Conservation (phyloP, 352 stramenopile genomes). For the Globisporangium echinulatum region DNA sequence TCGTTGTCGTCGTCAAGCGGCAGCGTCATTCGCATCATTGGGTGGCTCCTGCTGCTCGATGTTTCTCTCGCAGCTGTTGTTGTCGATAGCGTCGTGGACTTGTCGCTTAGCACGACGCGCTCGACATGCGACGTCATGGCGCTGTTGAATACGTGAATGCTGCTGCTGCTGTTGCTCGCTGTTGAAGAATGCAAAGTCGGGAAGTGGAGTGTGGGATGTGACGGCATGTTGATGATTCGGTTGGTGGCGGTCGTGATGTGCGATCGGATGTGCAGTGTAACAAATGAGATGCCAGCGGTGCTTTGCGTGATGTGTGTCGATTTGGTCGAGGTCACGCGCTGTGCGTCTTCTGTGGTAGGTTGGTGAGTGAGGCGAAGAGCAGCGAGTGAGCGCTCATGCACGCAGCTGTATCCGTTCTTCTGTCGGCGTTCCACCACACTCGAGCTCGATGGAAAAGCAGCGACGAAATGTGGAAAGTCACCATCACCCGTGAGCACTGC, state of each 20-base stretch:
- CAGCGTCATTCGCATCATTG: conserved; percentile 14
- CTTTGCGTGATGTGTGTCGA: too few relatives aligned
- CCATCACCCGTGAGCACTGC: too few relatives aligned
- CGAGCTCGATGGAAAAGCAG: too few relatives aligned
- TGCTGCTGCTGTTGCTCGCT: conserved; percentile 1
- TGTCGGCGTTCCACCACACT: not conserved
- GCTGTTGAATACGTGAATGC: too few relatives aligned
- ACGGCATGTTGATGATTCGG: conserved; percentile 7
- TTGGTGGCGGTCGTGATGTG: too few relatives aligned
- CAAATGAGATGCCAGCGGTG: too few relatives aligned
- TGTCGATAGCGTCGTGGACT: not conserved
- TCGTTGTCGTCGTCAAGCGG: conserved; percentile 8
- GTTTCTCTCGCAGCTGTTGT: not conserved
- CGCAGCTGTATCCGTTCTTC: not conserved
- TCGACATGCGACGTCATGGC: conserved; percentile 12
- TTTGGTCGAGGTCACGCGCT: not conserved
- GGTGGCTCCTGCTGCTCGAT: conserved; percentile 4
- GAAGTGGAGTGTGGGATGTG: conserved; percentile 13
- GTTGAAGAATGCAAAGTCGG: conserved; percentile 9
- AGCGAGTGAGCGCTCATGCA: not conserved
- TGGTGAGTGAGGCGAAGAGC: not conserved
- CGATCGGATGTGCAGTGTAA: too few relatives aligned
- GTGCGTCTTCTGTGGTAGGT: not conserved
- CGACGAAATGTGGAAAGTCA: too few relatives aligned
- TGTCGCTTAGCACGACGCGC: conserved; percentile 10